phyloP scores from a whole-genome alignment of 2,329 filamentous ascomycete species.

The Hymenoscyphus scutula region DNA sequence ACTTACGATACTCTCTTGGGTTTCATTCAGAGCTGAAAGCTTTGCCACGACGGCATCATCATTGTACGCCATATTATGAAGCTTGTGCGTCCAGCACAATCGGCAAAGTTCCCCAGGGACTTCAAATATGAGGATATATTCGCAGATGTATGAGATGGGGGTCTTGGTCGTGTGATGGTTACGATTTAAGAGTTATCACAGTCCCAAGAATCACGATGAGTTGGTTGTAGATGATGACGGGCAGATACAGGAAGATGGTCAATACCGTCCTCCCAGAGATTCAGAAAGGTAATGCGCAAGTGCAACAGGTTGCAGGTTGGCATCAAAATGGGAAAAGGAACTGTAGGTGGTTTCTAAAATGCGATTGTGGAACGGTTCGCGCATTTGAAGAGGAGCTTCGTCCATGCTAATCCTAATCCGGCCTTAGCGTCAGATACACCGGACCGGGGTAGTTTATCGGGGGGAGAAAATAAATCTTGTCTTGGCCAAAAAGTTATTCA shows the following conservation, averaged over 20 bases:
- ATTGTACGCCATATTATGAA: conserved; percentile 77
- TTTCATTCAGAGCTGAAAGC: conserved; percentile 92
- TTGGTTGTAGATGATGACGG: background rate
- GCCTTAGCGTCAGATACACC: background rate
- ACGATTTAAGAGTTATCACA: background rate
- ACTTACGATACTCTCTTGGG: conserved; percentile 82
- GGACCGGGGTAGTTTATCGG: background rate
- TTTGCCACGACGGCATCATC: conserved; percentile 95
- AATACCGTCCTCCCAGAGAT: background rate
- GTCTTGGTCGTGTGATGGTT: background rate
- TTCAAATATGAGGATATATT: background rate
- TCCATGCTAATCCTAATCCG: background rate
- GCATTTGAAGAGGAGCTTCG: background rate
- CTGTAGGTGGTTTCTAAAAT: background rate
- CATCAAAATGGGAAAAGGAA: too few species aligned
- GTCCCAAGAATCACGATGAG: conserved; percentile 3
- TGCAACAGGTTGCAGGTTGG: background rate
- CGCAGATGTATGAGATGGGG: background rate
- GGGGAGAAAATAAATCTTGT: background rate
- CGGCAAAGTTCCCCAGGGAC: too few species aligned
- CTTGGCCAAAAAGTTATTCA: background rate
- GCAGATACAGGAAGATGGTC: background rate
- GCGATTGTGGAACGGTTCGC: background rate
- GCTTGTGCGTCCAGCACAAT: background rate
- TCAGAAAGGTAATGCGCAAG: background rate